phyloP scores from a whole-genome alignment of 257 asterid species.

The Cruciata laevipes region DNA sequence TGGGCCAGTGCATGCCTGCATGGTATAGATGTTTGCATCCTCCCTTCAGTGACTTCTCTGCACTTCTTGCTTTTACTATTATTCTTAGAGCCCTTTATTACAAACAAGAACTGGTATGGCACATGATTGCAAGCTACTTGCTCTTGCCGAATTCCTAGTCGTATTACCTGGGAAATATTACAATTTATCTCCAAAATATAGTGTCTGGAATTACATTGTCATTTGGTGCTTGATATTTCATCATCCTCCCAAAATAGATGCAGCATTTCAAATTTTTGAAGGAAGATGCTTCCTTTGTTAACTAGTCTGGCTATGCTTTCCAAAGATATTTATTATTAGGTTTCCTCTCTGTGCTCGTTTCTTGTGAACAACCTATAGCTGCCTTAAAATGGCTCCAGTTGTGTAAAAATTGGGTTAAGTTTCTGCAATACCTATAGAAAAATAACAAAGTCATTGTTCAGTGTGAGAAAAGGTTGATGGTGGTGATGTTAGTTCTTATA shows the following conservation, averaged over 20 bases:
- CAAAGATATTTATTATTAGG: neutral
- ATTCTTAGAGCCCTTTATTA: neutral
- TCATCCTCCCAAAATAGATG: no score
- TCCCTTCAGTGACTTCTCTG: neutral
- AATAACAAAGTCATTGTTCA: neutral
- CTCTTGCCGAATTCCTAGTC: no score
- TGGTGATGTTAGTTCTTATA: neutral
- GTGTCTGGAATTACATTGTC: neutral
- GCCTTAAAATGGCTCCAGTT: neutral
- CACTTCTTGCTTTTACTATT: neutral
- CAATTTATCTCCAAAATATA: neutral
- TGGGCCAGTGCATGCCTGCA: neutral
- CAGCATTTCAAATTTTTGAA: no score
- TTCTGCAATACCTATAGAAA: neutral
- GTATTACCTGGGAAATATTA: neutral
- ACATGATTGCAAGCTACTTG: neutral
- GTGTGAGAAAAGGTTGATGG: no score
- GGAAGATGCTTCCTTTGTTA: no score
- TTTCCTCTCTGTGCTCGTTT: slow-evolving; percentile 1
- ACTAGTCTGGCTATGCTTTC: neutral
- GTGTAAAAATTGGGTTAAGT: neutral
- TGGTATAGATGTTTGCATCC: neutral
- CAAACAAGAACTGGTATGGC: neutral
- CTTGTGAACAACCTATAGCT: neutral
- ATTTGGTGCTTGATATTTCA: neutral